Base-by-base conservation (phyloP, 371 early-diverging fungal species). In the Mucor circinelloides region DNA sequence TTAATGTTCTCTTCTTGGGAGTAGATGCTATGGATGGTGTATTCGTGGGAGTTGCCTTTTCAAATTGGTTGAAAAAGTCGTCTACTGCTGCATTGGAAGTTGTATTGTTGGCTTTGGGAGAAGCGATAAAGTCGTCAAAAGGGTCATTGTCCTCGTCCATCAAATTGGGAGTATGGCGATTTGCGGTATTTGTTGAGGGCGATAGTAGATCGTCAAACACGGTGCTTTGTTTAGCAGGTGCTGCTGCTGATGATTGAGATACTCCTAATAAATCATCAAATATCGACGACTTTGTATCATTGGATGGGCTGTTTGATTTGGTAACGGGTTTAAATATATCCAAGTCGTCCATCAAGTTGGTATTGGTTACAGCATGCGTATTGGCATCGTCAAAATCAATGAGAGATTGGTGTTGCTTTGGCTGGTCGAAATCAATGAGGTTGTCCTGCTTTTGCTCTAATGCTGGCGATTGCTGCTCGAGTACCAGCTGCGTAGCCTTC, bases 401-500 rank as follows among this genome's bases (percentile, higher is more conserved):
- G 4, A 63, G 46, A 8, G 67, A 65, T 17, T 57, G 57, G n/a
- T 58, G 36, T 34, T 42, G 34, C 38, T 63, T 54, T 9, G 56
- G n/a, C 7, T 55, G 50, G 19, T 64, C 52, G 2, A 70, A 62
- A 30, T 70, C 32, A 60, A 70, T 62, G 0, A 70, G 19, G 40
- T 59, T 31, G 28, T 31, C 27, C 9, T 13, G 28, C 13, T 60
- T 42, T 30, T 58, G 40, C 17, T 64, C 6, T 46, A 50, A 31
- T 23, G 57, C 31, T 56, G 13, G 25, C n/a, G 13, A 52, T 52
- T 10, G 52, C 15, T 25, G 21, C 3, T 46, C 28, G 19, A 58
- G 56, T 7, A 62, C 31, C 58, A 56, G 89, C 56, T 85, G 82
- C 17, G 19, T 44, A 9, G 85, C 89, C 28, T 90, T 85, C 68